Conservation (phyloP, 306 rosid species). For the Prosopis cineraria region DNA sequence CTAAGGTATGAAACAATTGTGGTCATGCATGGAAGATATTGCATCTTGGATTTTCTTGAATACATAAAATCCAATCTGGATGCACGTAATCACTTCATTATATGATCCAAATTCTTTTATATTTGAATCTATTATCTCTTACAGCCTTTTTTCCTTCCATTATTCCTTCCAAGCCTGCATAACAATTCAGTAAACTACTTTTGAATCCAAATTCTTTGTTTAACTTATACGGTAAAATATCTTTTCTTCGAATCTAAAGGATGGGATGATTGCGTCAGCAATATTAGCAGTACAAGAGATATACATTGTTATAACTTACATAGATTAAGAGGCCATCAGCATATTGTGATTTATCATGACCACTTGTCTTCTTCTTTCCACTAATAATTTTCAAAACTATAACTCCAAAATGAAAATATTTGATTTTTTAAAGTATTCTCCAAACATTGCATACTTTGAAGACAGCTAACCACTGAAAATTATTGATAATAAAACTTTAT, state of each 20-base stretch:
- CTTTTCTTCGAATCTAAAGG: not conserved
- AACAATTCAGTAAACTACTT: not conserved
- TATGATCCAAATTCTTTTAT: not conserved
- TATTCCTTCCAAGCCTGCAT: not conserved
- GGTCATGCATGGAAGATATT: too few species aligned
- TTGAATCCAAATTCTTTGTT: too few species aligned
- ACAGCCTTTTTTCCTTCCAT: not conserved
- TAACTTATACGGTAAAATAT: too few species aligned
- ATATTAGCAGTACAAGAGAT: not conserved
- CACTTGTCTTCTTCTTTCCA: not conserved
- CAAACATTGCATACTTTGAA: conserved; percentile 20
- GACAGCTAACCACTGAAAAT: conserved; percentile 9
- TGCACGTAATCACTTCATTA: not conserved
- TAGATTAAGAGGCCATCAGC: not conserved
- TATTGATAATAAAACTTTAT: not conserved
- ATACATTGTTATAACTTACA: not conserved
- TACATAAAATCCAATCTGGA: not conserved
- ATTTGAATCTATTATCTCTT: not conserved
- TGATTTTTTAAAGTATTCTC: not conserved
- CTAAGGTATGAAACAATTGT: not conserved
- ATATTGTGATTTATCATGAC: not conserved
- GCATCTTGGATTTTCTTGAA: not conserved
- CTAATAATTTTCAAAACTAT: conserved; percentile 14
- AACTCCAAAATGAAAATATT: conserved; percentile 25
- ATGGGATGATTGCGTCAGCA: not conserved